Conservation (phyloP, 2,329 filamentous ascomycete genomes). For the Ophiostoma himal-ulmi region DNA sequence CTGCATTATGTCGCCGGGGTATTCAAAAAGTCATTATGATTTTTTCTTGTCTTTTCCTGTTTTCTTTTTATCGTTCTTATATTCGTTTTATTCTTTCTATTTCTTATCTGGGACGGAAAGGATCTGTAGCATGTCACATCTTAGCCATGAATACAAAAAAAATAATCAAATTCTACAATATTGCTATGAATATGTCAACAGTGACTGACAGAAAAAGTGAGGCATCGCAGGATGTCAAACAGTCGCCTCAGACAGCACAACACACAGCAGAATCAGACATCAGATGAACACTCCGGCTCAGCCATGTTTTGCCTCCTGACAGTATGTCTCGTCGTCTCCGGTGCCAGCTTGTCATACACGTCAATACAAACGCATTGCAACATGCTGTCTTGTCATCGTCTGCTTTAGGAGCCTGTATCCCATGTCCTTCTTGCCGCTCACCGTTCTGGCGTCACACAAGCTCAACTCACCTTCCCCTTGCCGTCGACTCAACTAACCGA, state of each 20-base stretch:
- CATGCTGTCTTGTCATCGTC: neutral
- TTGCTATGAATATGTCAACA: neutral
- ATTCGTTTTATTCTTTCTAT: neutral
- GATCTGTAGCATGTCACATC: neutral
- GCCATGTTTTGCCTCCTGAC: neutral
- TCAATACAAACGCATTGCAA: neutral
- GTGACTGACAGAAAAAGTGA: neutral
- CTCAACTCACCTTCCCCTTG: neutral
- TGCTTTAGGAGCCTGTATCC: neutral
- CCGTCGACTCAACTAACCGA: neutral
- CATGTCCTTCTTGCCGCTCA: neutral
- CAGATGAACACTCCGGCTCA: neutral
- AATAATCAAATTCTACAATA: neutral
- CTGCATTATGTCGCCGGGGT: constrained; percentile 1
- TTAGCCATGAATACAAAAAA: constrained; percentile 3
- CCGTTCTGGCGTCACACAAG: neutral
- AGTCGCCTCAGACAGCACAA: neutral
- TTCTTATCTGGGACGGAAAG: constrained; percentile 3
- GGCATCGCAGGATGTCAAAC: neutral
- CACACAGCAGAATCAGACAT: neutral
- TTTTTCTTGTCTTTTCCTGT: constrained; percentile 8
- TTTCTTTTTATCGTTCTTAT: neutral
- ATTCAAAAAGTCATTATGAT: constrained; percentile 1
- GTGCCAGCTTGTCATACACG: neutral
- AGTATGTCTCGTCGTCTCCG: constrained; percentile 3